Evolutionary conservation across 2,329 filamentous ascomycete species (phyloP).

Genomic region (Alternaria conjuncta): DNA sequence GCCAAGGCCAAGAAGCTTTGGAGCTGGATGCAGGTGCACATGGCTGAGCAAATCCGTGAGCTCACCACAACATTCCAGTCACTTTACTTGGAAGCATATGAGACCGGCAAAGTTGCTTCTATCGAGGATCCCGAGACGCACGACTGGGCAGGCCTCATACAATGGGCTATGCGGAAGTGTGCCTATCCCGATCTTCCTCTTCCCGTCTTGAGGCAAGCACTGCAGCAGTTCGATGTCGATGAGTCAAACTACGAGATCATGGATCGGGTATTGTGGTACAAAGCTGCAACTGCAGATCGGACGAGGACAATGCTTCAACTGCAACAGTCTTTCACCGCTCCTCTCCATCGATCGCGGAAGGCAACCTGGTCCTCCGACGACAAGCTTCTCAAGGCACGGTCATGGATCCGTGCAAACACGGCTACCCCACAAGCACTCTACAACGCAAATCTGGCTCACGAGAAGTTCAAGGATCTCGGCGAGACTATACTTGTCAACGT

Average conservation of each 20-base stretch:
- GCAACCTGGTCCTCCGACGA: constrained; percentile 6
- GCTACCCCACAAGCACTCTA: constrained; percentile 52
- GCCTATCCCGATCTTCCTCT: constrained; percentile 35
- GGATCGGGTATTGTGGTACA: constrained; percentile 35
- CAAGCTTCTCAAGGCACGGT: constrained; percentile 43
- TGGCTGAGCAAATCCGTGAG: constrained; percentile 58
- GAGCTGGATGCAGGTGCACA: constrained; percentile 44
- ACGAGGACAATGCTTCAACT: constrained; percentile 33
- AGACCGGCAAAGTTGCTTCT: constrained; percentile 64
- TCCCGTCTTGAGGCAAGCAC: constrained; percentile 24
- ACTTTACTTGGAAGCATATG: constrained; percentile 70
- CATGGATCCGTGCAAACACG: constrained; percentile 56
- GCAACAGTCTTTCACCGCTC: constrained; percentile 31
- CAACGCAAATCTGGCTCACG: constrained; percentile 47
- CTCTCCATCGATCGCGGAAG: constrained; percentile 24
- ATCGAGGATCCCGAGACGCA: constrained; percentile 69
- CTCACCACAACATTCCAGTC: constrained; percentile 69
- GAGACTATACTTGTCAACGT: constrained; percentile 51
- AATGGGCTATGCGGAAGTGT: constrained; percentile 66
- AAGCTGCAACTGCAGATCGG: constrained; percentile 29
- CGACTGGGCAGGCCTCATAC: constrained; percentile 71
- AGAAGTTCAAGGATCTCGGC: constrained; percentile 48
- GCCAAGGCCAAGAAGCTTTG: constrained; percentile 47
- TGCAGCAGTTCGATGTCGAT: constrained; percentile 32
- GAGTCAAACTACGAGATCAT: constrained; percentile 37